Conservation (phyloP, 192 early-diverging fungal species). For the Entomortierella chlamydospora region DNA sequence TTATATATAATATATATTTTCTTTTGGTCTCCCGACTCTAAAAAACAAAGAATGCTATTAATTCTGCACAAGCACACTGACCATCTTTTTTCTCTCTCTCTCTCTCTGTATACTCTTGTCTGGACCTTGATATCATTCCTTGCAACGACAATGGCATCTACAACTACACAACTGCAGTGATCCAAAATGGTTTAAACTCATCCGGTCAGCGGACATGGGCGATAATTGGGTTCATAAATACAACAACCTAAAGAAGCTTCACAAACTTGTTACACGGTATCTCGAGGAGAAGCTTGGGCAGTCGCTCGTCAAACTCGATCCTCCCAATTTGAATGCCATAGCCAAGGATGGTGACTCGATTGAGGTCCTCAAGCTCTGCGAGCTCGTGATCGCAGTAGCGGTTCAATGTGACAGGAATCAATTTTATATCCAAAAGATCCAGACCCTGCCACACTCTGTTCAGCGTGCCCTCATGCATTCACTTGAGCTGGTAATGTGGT, state of each 20-base stretch:
- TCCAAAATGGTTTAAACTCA: constrained; percentile 89
- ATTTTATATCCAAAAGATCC: constrained; percentile 86
- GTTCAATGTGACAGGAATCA: constrained; percentile 91
- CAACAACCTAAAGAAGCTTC: constrained; percentile 92
- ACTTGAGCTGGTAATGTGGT: constrained; percentile 79
- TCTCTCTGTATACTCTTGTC: constrained; percentile 12
- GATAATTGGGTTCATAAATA: constrained; percentile 97
- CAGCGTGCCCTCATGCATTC: constrained; percentile 93
- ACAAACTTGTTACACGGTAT: constrained; percentile 85
- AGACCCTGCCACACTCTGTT: constrained; percentile 71
- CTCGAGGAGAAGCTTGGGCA: constrained; percentile 90
- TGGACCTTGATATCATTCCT: too few relatives aligned
- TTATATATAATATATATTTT: background rate
- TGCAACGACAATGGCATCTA: too few relatives aligned
- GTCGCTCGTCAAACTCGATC: constrained; percentile 66
- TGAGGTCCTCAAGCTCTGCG: constrained; percentile 85
- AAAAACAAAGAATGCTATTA: too few relatives aligned
- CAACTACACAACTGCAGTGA: too few relatives aligned
- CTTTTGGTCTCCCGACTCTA: background rate
- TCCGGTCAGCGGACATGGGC: constrained; percentile 74
- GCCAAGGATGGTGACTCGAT: constrained; percentile 79
- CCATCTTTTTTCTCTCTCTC: background rate
- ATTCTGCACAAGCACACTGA: background rate
- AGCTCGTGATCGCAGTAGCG: constrained; percentile 85
- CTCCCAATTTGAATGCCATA: constrained; percentile 85